Base-by-base conservation (phyloP, 352 stramenopile genomes). In the Plasmopara muralis region DNA sequence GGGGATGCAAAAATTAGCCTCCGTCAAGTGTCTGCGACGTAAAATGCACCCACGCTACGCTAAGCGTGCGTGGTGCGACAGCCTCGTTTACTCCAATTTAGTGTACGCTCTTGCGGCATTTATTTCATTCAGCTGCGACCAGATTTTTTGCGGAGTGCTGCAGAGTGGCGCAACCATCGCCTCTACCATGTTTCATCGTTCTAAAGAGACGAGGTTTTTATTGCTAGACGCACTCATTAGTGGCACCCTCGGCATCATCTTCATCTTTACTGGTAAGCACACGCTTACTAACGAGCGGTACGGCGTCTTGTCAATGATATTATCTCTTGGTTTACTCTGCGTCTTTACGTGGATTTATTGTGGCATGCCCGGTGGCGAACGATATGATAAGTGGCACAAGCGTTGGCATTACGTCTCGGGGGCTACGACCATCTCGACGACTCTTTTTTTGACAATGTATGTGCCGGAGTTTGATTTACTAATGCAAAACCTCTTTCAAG, bases 341-440 rank as follows among this genome's bases (percentile, higher is more conserved):
- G 47, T 56, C 45, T 91, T 91, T 64, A 88, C 78, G 50, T 89
- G 77, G 77, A 62, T 91, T 47, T 91, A 91, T 68, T 91, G 81
- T 52, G 81, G 78, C 1, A 63, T 91, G 43, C 81, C 81, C 2
- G 81, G 81, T 47, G 76, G 75, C 44, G 62, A 64, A 39, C 77
- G 78, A 43, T 91, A 91, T 62, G 81, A 91, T 15, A 72, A 72
- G 50, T 91, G 81, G 81, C 81, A 91, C 70, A 68, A 81, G 50
- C 73, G 70, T 39, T 91, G 81, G 81, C 81, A 91, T 64, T 91
- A 88, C 67, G 74, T 85, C 50, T 91, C 81, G 43, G 81, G 78
- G 28, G 56, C 72, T 44, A 89, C 78, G 45, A 91, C 81, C 40
- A 81, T 89, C 25, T 79, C 70, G 18, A 89, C 76, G 9, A 86